phyloP scores from a whole-genome alignment of 169 alveolate species.

The Cryptosporidium baileyi region DNA sequence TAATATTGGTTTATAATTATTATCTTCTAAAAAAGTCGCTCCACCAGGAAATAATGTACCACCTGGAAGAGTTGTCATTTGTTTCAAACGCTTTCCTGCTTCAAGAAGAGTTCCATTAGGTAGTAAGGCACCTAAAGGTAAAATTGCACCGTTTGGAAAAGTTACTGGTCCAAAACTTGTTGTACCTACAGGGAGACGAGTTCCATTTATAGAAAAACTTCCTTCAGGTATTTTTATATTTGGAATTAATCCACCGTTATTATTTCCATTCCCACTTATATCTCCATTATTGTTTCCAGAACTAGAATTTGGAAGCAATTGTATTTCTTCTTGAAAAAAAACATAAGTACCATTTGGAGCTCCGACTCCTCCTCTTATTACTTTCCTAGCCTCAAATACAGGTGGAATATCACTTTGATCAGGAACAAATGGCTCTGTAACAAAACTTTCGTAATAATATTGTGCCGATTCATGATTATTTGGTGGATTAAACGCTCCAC shows the following conservation, averaged over 20 bases:
- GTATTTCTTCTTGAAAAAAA: slow-evolving; percentile 62
- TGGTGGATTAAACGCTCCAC: slow-evolving; percentile 67
- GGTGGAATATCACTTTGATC: slow-evolving; percentile 8
- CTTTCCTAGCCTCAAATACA: slow-evolving; percentile 54
- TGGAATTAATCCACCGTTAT: slow-evolving; percentile 1
- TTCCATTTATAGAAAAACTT: slow-evolving; percentile 52
- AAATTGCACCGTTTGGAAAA: slow-evolving; percentile 66
- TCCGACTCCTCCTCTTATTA: slow-evolving; percentile 68
- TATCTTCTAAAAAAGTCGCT: slow-evolving; percentile 52
- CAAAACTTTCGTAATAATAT: slow-evolving; percentile 65
- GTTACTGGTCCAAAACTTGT: slow-evolving; percentile 70
- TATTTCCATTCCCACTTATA: neutral
- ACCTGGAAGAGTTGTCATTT: slow-evolving; percentile 60
- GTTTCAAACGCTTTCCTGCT: slow-evolving; percentile 18
- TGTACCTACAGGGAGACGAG: slow-evolving; percentile 62
- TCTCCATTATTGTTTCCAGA: neutral
- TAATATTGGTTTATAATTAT: slow-evolving; percentile 20
- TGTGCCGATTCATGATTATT: slow-evolving; percentile 56
- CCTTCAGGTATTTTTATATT: slow-evolving; percentile 42
- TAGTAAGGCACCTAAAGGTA: slow-evolving; percentile 59
- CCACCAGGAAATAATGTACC: slow-evolving; percentile 69
- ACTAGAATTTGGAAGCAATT: slow-evolving; percentile 23
- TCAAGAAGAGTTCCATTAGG: slow-evolving; percentile 58
- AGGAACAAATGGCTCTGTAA: slow-evolving; percentile 53
- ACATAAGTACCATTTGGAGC: slow-evolving; percentile 67